A percentile compares a stretch with the other conserved stretches of the same genome.
Conservation (phyloP, 495 filamentous ascomycete genomes). For the Physcia stellaris region DNA sequence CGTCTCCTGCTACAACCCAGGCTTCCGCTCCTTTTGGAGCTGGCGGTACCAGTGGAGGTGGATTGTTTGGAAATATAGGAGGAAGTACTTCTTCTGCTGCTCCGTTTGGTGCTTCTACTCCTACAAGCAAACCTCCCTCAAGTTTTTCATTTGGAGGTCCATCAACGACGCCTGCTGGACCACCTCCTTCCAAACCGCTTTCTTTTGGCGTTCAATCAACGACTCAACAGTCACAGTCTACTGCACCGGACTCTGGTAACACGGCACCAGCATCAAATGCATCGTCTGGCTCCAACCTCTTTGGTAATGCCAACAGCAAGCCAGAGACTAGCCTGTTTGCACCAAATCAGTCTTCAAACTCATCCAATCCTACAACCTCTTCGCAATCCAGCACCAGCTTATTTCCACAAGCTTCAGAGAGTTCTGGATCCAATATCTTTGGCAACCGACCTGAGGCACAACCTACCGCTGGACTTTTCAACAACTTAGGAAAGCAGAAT, state of each 20-base stretch:
- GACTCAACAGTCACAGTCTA: slow-evolving; percentile 1
- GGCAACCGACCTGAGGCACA: slow-evolving; percentile 1
- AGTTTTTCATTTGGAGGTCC: slow-evolving; percentile 7
- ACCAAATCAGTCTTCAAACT: background rate
- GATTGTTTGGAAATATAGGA: slow-evolving; percentile 29
- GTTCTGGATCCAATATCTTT: no score
- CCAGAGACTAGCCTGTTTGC: background rate
- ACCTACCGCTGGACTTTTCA: background rate
- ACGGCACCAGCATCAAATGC: slow-evolving; percentile 3
- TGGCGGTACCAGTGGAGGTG: background rate
- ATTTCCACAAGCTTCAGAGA: no score
- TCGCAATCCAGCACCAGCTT: background rate
- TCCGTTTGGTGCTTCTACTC: slow-evolving; percentile 11
- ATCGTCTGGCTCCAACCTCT: no score
- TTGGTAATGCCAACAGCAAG: no score
- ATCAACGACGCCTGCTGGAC: slow-evolving; percentile 28
- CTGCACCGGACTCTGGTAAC: background rate
- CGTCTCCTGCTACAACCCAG: no score
- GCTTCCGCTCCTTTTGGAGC: no score
- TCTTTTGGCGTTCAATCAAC: background rate
- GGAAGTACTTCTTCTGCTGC: slow-evolving; percentile 7
- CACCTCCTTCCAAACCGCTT: no score
- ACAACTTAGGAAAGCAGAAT: background rate
- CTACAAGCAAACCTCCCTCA: slow-evolving; percentile 13
- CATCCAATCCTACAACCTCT: background rate